phyloP scores from a whole-genome alignment of 352 stramenopile genomes.

The Pythium rishiriense region DNA sequence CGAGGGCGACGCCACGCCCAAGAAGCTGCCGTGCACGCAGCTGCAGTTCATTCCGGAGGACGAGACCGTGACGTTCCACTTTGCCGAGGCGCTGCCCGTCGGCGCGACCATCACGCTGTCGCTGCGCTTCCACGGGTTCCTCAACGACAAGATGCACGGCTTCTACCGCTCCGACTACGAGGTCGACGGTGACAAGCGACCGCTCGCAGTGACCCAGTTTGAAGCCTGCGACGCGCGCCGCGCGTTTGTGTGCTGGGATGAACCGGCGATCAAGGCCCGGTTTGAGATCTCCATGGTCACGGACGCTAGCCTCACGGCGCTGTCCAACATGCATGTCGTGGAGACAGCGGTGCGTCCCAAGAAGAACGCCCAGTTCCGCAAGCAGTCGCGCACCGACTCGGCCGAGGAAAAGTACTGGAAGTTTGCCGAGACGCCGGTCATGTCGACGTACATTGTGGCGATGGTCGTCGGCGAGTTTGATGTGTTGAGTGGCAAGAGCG shows the following conservation, averaged over 20 bases:
- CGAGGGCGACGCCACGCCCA: conserved; percentile 23
- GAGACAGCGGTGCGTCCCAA: conserved; percentile 63
- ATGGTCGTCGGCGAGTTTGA: conserved; percentile 97
- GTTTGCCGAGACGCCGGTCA: conserved; percentile 94
- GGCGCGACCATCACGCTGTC: conserved; percentile 39
- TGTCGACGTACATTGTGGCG: conserved; percentile 98
- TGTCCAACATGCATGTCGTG: conserved; percentile 97
- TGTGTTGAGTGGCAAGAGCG: conserved; percentile 87
- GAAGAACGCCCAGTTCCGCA: conserved; percentile 57
- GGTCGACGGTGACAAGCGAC: conserved; percentile 86
- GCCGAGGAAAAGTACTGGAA: conserved; percentile 70
- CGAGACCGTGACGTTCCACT: conserved; percentile 62
- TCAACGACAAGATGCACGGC: conserved; percentile 94
- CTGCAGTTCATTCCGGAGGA: conserved; percentile 53
- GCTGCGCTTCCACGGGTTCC: conserved; percentile 63
- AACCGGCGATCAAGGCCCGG: conserved; percentile 95
- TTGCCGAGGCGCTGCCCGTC: conserved; percentile 39
- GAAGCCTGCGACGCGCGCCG: conserved; percentile 86
- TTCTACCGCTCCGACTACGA: conserved; percentile 97
- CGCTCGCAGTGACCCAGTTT: conserved; percentile 92
- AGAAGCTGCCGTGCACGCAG: conserved; percentile 41
- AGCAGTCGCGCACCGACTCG: conserved; percentile 42
- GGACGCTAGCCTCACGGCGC: conserved; percentile 87
- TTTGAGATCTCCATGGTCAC: conserved; percentile 95
- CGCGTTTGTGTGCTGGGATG: conserved; percentile 98